Base-by-base conservation (phyloP, 805 yeast genomes). In the Saccharomycopsis sp. region DNA sequence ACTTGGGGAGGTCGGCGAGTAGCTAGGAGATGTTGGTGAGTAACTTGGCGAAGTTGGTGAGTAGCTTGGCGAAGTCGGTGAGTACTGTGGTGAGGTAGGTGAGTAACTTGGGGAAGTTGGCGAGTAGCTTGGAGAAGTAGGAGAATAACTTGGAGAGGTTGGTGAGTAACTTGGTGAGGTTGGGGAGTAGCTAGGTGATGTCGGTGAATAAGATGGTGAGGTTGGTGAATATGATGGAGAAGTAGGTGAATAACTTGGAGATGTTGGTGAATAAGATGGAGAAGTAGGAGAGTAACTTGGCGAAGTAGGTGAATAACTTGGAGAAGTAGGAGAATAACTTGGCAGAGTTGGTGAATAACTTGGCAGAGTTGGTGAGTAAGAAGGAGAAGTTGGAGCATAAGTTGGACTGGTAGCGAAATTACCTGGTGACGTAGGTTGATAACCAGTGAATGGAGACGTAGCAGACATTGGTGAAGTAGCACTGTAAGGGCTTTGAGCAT, bases 101-200 rank as follows among this genome's bases (percentile, higher is more conserved):
- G 83, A 73, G 56, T 81, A 81, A 13, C 64, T 55, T 50, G 89
- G 88, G 3, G 81, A 72, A 0, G 89, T 79, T 34, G 89, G 85
- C 1, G 75, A 66, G 60, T 78, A 79, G 2, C 72, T 61, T 54
- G 80, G 79, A 0, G 75, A 70, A 0, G 80, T 74, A 51, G 81
- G 81, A 0, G 75, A 69, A 56, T 76, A 79, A 1, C 67, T 53
- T 58, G 88, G 79, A 0, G 89, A 79, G 0, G 87, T 79, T 45
- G 95, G 94, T 0, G 82, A 72, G 58, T 85, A 85, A 3, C 72
- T 59, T 55, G 95, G 90, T 1, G 85, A 76, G 0, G 95, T 82
- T 41, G 96, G 95, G 1, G 81, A 70, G 61, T 87, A 85, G 1
- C 70, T 59, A 51, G 94, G 93, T 2, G 81, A 75, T 0, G 87